Evolutionary conservation across 169 alveolate species (phyloP), one percentile per base, ranked within the genome.

Genomic region (Plasmodium gaboni): DNA sequence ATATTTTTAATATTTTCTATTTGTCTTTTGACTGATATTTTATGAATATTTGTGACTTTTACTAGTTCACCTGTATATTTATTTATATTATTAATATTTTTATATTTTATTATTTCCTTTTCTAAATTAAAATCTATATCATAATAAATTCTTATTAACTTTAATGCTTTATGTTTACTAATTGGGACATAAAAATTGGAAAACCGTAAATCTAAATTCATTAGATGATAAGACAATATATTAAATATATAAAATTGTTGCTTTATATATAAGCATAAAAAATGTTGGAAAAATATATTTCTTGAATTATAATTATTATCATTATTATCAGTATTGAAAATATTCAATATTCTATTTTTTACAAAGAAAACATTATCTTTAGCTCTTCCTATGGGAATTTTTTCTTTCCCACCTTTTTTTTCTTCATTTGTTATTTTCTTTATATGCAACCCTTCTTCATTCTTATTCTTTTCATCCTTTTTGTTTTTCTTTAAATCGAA

Each of bases 1-100:
- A 78, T 28, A 48, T 78, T 78, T 78, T 78, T 78, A 64, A 78
- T 78, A 48, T 78, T 78, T 28, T 78, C 89, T 78, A 78, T 64
- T 78, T 78, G 89, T 64, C 78, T 78, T 78, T 65, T 78, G 12
- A 78, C 80, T 78, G 89, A 78, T 51, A 44, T 64, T 78, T 78
- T 78, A 51, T 78, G 76, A 46, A 78, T 63, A n/a, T 28, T 67
- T 3, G 89, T 78, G 1, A 78, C 38, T 78, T 78, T 78, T 64
- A 64, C 80, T n/a, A 78, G 17, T 55, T 78, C 89, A 24, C 67
- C 64, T 12, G 78, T 78, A 59, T 78, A 78, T 28, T 78, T 78
- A 26, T 64, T 26, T 38, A 78, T 65, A 26, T 78, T 78, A 59
- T 78, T 78, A 65, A 78, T 65, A 70, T 73, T 78, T 51, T 78